phyloP scores from a whole-genome alignment of 441 rosid genomes.

The Codiaeum variegatum region DNA sequence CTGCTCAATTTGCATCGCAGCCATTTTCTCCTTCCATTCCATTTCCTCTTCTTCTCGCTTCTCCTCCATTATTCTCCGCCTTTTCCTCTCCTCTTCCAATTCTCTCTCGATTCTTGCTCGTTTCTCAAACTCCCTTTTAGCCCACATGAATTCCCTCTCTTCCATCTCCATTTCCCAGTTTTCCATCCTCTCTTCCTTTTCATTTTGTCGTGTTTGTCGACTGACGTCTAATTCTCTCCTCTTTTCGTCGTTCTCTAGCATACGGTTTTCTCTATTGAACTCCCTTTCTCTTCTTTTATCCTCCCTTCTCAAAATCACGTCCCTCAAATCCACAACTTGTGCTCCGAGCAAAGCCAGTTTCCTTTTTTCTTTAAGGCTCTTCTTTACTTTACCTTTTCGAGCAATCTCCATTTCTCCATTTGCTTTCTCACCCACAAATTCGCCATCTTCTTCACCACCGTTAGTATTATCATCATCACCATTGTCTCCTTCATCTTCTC shows the following conservation, averaged over 20 bases:
- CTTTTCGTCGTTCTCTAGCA: constrained; percentile 39
- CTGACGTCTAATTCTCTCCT: constrained; percentile 40
- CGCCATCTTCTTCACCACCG: constrained; percentile 32
- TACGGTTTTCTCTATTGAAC: constrained; percentile 35
- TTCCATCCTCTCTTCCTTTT: constrained; percentile 45
- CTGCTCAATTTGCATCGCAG: constrained; percentile 60
- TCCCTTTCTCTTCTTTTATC: constrained; percentile 59
- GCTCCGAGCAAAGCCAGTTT: constrained; percentile 46
- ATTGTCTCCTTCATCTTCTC: constrained; percentile 31
- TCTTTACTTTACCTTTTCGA: constrained; percentile 31
- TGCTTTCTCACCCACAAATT: constrained; percentile 25
- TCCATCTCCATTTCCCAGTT: constrained; percentile 52
- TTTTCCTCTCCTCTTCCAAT: constrained; percentile 43
- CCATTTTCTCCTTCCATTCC: constrained; percentile 67
- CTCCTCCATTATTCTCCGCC: constrained; percentile 57
- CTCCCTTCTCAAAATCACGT: constrained; percentile 47
- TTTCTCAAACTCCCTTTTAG: constrained; percentile 42
- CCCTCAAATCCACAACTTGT: constrained; percentile 52
- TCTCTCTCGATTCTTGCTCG: constrained; percentile 45
- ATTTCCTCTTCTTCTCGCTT: constrained; percentile 73
- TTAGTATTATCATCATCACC: constrained; percentile 21
- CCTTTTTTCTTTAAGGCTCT: constrained; percentile 27
- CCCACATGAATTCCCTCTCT: constrained; percentile 47
- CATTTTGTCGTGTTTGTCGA: constrained; percentile 29
- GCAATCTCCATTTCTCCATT: constrained; percentile 27